phyloP scores from a whole-genome alignment of 345 rosid genomes.

The Carallia brachiata region DNA sequence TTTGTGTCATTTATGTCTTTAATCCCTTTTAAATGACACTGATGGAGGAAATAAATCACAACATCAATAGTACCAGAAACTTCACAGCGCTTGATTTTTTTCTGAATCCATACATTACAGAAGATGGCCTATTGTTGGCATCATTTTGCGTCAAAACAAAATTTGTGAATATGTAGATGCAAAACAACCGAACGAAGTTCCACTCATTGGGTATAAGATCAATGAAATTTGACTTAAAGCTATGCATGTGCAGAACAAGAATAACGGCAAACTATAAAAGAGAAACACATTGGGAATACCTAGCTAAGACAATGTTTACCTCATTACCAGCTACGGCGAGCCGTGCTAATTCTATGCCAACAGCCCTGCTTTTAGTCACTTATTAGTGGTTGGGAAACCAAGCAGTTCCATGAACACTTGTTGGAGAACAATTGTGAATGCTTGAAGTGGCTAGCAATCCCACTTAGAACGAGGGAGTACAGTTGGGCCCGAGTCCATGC shows the following conservation, averaged over 20 bases:
- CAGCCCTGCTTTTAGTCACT: slow-evolving; percentile 89
- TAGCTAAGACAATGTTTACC: slow-evolving; percentile 32
- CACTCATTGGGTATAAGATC: not conserved
- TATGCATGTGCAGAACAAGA: not conserved
- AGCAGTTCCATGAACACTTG: no score
- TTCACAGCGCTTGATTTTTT: slow-evolving; percentile 86
- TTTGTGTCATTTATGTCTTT: not conserved
- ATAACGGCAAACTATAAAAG: slow-evolving; percentile 1
- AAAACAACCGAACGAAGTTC: slow-evolving; percentile 17
- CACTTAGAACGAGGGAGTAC: no score
- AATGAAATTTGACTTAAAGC: not conserved
- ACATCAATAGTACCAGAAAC: slow-evolving; percentile 99
- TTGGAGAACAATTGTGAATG: no score
- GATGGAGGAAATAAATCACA: not conserved
- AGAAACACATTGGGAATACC: not conserved
- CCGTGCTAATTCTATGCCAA: slow-evolving; percentile 67
- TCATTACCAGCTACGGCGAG: slow-evolving; percentile 97
- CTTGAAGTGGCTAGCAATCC: no score
- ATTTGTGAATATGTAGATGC: slow-evolving; percentile 80
- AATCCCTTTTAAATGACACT: not conserved
- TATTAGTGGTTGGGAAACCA: slow-evolving; percentile 41
- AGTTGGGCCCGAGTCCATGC: no score
- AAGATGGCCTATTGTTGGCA: slow-evolving; percentile 87
- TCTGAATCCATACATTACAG: slow-evolving; percentile 89
- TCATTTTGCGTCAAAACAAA: slow-evolving; percentile 83